Conservation (phyloP, 805 yeast genomes). For the Zygosaccharomyces siamensis region DNA sequence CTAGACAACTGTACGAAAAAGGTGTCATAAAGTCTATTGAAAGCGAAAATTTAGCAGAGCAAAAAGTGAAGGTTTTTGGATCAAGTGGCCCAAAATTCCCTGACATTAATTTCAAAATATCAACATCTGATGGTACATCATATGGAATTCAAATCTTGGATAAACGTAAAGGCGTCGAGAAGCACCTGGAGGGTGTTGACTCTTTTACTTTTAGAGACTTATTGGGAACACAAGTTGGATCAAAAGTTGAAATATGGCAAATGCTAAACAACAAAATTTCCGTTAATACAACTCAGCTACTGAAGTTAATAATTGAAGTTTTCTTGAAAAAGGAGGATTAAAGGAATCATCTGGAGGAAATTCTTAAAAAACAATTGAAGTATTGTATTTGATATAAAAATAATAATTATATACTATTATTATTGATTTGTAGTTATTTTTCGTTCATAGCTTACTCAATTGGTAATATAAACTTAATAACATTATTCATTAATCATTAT, state of each 20-base stretch:
- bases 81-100: conserved; percentile 50
- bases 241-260: conserved; percentile 45
- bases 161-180: conserved; percentile 29
- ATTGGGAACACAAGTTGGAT: conserved; percentile 68
- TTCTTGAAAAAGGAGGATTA: conserved; percentile 36
- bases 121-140: conserved; percentile 68
- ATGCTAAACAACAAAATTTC: conserved; percentile 64
- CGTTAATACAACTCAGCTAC: conserved; percentile 63
- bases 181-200: conserved; percentile 33
- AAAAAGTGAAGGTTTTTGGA: conserved; percentile 37
- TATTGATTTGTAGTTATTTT: background rate
- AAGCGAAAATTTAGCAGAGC: conserved; percentile 44
- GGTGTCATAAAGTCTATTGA: conserved; percentile 58
- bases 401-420: background rate
- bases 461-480: background rate
- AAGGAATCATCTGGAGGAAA: background rate
- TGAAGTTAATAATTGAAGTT: conserved; percentile 66
- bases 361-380: background rate
- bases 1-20: conserved; percentile 68
- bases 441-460: background rate
- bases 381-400: too few relatives aligned
- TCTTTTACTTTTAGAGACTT: conserved; percentile 66
- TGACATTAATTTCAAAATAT: conserved; percentile 66
- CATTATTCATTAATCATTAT: background rate
- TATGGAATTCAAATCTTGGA: conserved; percentile 57